phyloP scores from a whole-genome alignment of 257 asterid genomes.

The Solanum dulcamara region DNA sequence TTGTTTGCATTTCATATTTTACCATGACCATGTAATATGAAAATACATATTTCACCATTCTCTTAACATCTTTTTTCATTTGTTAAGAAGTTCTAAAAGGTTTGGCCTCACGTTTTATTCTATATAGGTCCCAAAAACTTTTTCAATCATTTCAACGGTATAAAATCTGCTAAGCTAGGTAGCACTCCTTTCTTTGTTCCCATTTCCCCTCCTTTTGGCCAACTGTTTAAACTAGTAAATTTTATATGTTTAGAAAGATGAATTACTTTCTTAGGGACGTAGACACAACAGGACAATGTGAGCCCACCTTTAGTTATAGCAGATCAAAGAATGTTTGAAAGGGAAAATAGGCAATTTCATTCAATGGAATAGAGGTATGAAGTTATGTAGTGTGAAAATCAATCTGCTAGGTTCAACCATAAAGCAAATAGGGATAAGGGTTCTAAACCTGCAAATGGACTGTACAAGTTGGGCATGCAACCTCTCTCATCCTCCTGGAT shows the following conservation, averaged over 20 bases:
- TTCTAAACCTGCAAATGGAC: slow-evolving; percentile 70
- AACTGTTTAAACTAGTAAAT: background rate
- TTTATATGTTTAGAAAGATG: background rate
- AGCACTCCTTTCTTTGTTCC: background rate
- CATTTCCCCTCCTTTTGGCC: background rate
- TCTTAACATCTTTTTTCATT: background rate
- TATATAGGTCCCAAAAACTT: background rate
- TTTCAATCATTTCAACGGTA: background rate
- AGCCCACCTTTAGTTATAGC: background rate
- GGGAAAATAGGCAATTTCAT: background rate
- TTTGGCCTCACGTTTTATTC: background rate
- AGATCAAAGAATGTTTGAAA: background rate
- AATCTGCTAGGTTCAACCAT: background rate
- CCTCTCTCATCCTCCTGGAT: slow-evolving; percentile 60
- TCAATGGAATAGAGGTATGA: background rate
- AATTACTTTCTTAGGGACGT: background rate
- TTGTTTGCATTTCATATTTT: background rate
- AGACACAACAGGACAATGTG: background rate
- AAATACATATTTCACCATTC: background rate
- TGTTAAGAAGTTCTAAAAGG: background rate
- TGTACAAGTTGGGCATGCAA: slow-evolving; percentile 86
- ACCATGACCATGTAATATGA: background rate
- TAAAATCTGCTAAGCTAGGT: background rate
- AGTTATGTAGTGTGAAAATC: background rate
- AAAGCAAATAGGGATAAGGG: background rate